A percentile compares a stretch with the other conserved stretches of the same genome.
Evolutionary conservation across 371 early-diverging fungal genomes (phyloP).

Genomic region (Haplosporangium sp.): DNA sequence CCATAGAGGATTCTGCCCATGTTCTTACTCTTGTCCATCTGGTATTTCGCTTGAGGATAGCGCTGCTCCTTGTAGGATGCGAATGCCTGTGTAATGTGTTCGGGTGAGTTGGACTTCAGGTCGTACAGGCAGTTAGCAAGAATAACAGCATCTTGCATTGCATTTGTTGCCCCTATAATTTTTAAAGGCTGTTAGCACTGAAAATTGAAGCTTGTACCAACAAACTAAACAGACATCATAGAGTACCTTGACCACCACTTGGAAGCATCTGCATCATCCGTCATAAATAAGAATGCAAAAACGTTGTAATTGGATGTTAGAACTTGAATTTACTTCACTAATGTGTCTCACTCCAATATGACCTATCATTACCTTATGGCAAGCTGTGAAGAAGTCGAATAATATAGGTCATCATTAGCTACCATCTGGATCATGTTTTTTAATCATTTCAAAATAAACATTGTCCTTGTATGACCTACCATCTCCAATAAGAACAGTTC

Average conservation of each 20-base stretch:
- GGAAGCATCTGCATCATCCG: slow-evolving; percentile 17
- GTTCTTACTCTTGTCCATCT: slow-evolving; percentile 27
- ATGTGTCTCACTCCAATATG: background rate
- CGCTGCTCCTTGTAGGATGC: slow-evolving; percentile 25
- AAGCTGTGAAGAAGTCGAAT: background rate
- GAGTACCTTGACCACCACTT: slow-evolving; percentile 27
- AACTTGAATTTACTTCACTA: too few relatives aligned
- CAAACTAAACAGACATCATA: too few relatives aligned
- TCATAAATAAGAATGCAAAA: background rate
- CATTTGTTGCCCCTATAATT: slow-evolving; percentile 27
- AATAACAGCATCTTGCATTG: slow-evolving; percentile 41
- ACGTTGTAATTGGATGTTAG: background rate
- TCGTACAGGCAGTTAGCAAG: slow-evolving; percentile 44
- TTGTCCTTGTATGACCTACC: slow-evolving; percentile 8
- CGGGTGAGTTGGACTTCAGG: slow-evolving; percentile 5
- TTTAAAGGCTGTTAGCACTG: background rate
- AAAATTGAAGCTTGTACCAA: too few relatives aligned
- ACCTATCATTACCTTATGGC: slow-evolving; percentile 13
- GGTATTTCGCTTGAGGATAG: slow-evolving; percentile 26
- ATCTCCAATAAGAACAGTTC: slow-evolving; percentile 42
- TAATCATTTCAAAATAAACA: background rate
- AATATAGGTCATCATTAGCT: background rate
- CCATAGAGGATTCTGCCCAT: slow-evolving; percentile 31
- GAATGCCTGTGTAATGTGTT: slow-evolving; percentile 18
- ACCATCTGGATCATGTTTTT: too few relatives aligned